Conservation (phyloP, 2,329 filamentous ascomycete species). For the Balansia obtecta region DNA sequence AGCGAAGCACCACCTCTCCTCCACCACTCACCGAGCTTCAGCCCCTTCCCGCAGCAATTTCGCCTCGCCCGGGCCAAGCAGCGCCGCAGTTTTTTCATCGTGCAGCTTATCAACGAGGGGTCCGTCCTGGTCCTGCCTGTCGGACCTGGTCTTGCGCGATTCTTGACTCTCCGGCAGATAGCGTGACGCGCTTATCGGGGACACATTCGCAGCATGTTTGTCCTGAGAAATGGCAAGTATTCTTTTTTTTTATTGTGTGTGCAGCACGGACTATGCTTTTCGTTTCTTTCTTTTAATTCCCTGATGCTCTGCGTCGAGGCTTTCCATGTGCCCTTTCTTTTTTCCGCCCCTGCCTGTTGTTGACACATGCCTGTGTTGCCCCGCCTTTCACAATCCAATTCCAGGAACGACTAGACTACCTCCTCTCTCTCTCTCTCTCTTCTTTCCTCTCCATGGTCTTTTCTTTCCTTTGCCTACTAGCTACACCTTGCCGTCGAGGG, state of each 20-base stretch:
- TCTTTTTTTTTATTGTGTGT: neutral
- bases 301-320: neutral
- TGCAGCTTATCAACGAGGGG: neutral
- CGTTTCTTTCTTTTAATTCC: neutral
- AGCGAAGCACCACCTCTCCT: neutral
- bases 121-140: neutral
- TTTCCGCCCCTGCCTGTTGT: slow-evolving; percentile 2
- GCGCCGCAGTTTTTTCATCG: too few species aligned
- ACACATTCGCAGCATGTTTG: slow-evolving; percentile 23
- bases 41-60: neutral
- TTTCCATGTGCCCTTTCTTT: neutral
- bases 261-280: neutral
- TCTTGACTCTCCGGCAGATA: neutral
- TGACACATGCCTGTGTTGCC: neutral
- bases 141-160: neutral
- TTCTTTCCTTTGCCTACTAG: neutral
- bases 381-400: neutral
- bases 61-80: neutral
- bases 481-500: neutral
- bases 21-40: neutral
- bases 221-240: slow-evolving; percentile 31
- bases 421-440: neutral
- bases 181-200: neutral
- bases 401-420: neutral
- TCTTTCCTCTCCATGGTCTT: neutral